phyloP scores from a whole-genome alignment of 164 flowering plant genomes.

The Vitis riparia region DNA sequence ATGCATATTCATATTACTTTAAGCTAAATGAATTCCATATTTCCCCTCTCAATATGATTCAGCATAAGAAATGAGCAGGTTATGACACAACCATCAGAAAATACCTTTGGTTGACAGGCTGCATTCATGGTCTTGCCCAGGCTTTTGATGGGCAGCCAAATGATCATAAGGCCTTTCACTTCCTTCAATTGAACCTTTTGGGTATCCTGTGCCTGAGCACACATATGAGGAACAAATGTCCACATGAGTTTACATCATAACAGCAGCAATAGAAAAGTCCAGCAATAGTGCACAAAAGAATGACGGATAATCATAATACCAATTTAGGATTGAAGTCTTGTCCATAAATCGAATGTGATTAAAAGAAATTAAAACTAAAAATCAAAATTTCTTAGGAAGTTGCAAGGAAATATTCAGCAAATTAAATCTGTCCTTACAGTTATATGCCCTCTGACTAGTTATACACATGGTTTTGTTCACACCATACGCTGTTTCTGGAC shows the following conservation, averaged over 20 bases:
- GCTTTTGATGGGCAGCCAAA: constrained; percentile 8
- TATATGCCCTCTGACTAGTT: constrained; percentile 23
- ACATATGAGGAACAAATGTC: constrained; percentile 6
- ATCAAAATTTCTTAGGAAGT: neutral
- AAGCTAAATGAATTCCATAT: neutral
- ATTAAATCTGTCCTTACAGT: constrained; percentile 40
- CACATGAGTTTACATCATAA: neutral
- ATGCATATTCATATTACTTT: neutral
- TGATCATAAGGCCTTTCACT: constrained; percentile 9
- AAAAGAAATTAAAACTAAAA: neutral
- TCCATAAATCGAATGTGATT: no score
- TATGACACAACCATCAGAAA: neutral
- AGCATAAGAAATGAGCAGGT: neutral
- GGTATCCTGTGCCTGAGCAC: constrained; percentile 15
- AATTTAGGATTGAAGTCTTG: neutral
- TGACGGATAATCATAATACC: neutral
- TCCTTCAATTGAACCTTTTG: constrained; percentile 8
- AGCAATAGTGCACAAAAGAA: neutral
- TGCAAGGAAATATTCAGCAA: constrained; percentile 4
- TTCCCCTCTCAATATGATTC: neutral
- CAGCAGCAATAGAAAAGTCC: neutral
- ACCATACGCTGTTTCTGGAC: constrained; percentile 34
- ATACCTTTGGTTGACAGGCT: constrained; percentile 18
- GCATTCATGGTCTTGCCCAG: constrained; percentile 1
- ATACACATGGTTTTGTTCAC: constrained; percentile 21